Evolutionary conservation across 495 filamentous ascomycete genomes (phyloP).

Genomic region (Extremus antarcticus): DNA sequence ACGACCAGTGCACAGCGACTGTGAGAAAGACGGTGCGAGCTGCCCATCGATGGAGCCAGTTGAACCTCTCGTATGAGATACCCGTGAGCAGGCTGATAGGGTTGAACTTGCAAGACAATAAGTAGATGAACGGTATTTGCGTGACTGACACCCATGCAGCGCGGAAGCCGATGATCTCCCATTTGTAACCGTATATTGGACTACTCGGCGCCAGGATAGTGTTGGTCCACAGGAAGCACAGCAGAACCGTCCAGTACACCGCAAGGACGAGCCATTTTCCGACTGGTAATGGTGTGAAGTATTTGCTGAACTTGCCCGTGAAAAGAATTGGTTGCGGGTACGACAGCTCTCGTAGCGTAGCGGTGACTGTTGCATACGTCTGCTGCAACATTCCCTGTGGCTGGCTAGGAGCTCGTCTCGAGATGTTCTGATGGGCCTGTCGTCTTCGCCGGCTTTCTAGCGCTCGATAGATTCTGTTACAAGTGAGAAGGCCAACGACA

Average conservation of each 20-base stretch:
- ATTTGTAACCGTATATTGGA: constrained; percentile 17
- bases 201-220: constrained; percentile 4
- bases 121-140: constrained; percentile 24
- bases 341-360: constrained; percentile 4
- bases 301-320: constrained; percentile 12
- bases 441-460: constrained; percentile 1
- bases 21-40: constrained; percentile 22
- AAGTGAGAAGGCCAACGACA: constrained; percentile 1
- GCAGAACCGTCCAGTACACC: constrained; percentile 12
- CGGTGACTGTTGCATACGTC: constrained; percentile 3
- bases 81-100: constrained; percentile 18
- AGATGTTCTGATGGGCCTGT: not conserved
- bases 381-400: not conserved
- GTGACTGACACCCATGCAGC: constrained; percentile 26
- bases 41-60: constrained; percentile 26
- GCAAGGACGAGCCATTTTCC: constrained; percentile 9
- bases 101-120: constrained; percentile 23
- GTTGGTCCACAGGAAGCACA: constrained; percentile 13
- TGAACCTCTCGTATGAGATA: constrained; percentile 25
- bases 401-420: not conserved
- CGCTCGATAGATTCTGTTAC: not conserved
- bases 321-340: constrained; percentile 16
- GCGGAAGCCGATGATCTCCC: constrained; percentile 26
- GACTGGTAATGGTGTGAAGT: constrained; percentile 14
- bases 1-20: constrained; percentile 23